Evolutionary conservation across 1,284 basidiomycete genomes (phyloP).

Genomic region (Apiotrichum montevideense): DNA sequence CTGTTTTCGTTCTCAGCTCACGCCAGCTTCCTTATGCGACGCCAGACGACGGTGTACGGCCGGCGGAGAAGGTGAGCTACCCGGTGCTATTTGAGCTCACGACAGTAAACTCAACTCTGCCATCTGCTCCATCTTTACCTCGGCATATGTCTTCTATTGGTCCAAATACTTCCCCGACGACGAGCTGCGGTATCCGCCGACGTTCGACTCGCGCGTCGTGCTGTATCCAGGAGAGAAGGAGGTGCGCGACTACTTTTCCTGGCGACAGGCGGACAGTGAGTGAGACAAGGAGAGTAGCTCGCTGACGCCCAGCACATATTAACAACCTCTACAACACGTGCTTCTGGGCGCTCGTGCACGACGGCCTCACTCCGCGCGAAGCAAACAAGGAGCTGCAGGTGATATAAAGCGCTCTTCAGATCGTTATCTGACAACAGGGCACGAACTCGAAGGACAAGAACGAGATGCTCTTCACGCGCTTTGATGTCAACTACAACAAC

Average conservation of each 20-base stretch:
- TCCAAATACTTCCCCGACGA: slow-evolving; percentile 62
- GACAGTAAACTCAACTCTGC: slow-evolving; percentile 78
- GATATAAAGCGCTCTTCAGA: slow-evolving; percentile 12
- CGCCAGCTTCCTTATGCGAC: slow-evolving; percentile 75
- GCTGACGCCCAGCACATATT: slow-evolving; percentile 67
- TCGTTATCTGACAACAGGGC: slow-evolving; percentile 54
- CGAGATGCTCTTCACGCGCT: slow-evolving; percentile 77
- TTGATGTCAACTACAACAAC: slow-evolving; percentile 81
- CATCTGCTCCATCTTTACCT: slow-evolving; percentile 85
- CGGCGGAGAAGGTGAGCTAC: slow-evolving; percentile 58
- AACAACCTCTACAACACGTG: slow-evolving; percentile 96
- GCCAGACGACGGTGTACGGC: slow-evolving; percentile 69
- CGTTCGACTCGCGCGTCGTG: slow-evolving; percentile 86
- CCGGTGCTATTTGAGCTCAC: background rate
- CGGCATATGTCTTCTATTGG: slow-evolving; percentile 88
- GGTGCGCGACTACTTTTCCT: slow-evolving; percentile 86
- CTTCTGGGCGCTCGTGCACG: slow-evolving; percentile 90
- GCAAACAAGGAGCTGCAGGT: slow-evolving; percentile 75
- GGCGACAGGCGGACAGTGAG: slow-evolving; percentile 93
- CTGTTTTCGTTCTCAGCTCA: slow-evolving; percentile 1
- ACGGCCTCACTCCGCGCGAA: slow-evolving; percentile 66
- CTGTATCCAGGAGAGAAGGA: slow-evolving; percentile 69
- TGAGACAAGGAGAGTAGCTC: slow-evolving; percentile 13
- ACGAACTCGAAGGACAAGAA: slow-evolving; percentile 84
- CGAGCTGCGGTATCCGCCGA: slow-evolving; percentile 71